Percentiles rank a stretch among this genome's conserved stretches.
Conservation (phyloP, 805 yeast genomes). For the Debaryomyces prosopidis region DNA sequence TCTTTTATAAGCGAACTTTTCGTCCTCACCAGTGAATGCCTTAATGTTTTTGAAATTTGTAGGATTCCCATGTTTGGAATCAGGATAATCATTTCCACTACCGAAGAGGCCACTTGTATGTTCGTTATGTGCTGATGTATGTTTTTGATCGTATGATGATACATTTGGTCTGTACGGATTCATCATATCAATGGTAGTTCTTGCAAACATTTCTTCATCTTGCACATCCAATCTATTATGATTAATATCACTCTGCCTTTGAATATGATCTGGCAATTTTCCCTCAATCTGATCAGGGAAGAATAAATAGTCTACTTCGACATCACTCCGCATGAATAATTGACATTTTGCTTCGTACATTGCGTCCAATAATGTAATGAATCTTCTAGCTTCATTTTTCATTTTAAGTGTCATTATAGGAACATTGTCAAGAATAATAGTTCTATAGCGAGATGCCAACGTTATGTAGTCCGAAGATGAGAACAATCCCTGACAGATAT, state of each 20-base stretch:
- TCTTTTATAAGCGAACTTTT: constrained; percentile 68
- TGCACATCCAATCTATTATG: constrained; percentile 47
- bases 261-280: constrained; percentile 10
- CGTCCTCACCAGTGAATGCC: constrained; percentile 77
- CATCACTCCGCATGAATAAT: constrained; percentile 53
- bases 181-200: constrained; percentile 56
- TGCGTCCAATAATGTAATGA: constrained; percentile 68
- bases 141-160: constrained; percentile 57
- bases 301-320: constrained; percentile 52
- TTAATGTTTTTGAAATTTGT: constrained; percentile 45
- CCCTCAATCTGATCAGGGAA: constrained; percentile 50
- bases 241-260: constrained; percentile 19
- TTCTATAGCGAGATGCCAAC: constrained; percentile 57
- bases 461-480: constrained; percentile 74
- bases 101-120: constrained; percentile 34
- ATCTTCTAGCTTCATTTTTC: constrained; percentile 69
- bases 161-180: constrained; percentile 73
- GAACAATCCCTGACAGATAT: constrained; percentile 55
- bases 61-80: not conserved
- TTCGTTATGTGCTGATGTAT: constrained; percentile 27
- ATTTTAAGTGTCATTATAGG: constrained; percentile 56
- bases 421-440: constrained; percentile 58
- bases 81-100: constrained; percentile 5
- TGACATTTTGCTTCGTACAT: constrained; percentile 67
- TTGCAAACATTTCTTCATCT: constrained; percentile 70